These are phyloP conservation scores for Cyclocybe cylindracea DNA, from an alignment of 768 basidiomycete species.

Conservation along the genomic window DNA sequence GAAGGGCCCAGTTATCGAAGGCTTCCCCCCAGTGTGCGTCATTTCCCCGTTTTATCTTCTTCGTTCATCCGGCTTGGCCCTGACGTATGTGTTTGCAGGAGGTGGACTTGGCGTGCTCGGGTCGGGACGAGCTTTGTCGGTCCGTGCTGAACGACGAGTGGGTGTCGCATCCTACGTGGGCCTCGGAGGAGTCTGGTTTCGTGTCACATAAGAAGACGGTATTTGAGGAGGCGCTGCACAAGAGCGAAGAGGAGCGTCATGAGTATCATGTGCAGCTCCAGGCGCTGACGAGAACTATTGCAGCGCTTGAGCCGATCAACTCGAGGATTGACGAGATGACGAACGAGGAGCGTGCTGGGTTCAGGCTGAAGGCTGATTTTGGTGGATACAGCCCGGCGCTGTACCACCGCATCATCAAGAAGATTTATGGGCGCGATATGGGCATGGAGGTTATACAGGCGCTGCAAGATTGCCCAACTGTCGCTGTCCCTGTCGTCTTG, in stretches of 20 bases:
- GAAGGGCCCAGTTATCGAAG: slow-evolving; percentile 94
- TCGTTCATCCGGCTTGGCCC: background rate
- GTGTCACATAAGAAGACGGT: slow-evolving; percentile 95
- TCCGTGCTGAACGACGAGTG: slow-evolving; percentile 96
- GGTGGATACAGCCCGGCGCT: slow-evolving; percentile 87
- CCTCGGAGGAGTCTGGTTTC: slow-evolving; percentile 94
- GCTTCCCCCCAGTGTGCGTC: slow-evolving; percentile 83
- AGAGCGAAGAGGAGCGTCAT: slow-evolving; percentile 97
- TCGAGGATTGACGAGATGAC: slow-evolving; percentile 87
- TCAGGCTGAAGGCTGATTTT: slow-evolving; percentile 83
- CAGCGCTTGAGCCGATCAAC: slow-evolving; percentile 85
- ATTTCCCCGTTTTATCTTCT: background rate
- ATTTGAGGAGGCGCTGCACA: slow-evolving; percentile 94
- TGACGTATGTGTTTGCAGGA: slow-evolving; percentile 55
- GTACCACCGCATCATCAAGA: slow-evolving; percentile 92
- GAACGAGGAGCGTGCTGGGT: slow-evolving; percentile 77
- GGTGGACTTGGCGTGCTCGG: slow-evolving; percentile 87
- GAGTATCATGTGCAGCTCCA: slow-evolving; percentile 97
- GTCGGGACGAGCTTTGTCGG: slow-evolving; percentile 90
- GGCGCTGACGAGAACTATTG: slow-evolving; percentile 86
- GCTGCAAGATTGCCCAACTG: slow-evolving; percentile 87
- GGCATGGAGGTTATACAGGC: slow-evolving; percentile 79
- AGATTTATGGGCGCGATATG: slow-evolving; percentile 85
- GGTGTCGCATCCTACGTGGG: slow-evolving; percentile 99
- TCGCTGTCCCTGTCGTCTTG: slow-evolving; percentile 91